Conservation (phyloP, 352 stramenopile species). For the Pythium brassicae region DNA sequence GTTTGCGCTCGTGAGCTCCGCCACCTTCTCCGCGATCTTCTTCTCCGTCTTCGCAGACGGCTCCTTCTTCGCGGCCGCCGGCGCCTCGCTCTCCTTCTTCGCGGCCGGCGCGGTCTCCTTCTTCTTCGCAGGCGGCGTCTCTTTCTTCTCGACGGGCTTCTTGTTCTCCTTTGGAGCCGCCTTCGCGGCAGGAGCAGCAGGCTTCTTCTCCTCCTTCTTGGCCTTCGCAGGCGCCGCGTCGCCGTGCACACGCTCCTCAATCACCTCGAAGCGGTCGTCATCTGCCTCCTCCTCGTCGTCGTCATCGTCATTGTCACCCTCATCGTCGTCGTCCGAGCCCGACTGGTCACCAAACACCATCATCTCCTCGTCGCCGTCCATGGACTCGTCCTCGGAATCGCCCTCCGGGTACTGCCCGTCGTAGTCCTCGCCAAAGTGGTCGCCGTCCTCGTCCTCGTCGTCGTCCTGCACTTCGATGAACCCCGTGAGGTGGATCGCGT, state of each 20-base stretch:
- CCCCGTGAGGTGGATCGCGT: slow-evolving; percentile 77
- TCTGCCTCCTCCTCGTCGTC: slow-evolving; percentile 23
- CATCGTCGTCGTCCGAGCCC: slow-evolving; percentile 37
- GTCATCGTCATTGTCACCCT: slow-evolving; percentile 44
- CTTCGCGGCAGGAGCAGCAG: slow-evolving; percentile 15
- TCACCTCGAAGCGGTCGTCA: slow-evolving; percentile 60
- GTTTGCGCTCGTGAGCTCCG: slow-evolving; percentile 32
- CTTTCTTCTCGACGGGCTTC: slow-evolving; percentile 20
- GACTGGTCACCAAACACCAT: slow-evolving; percentile 57
- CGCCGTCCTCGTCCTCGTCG: slow-evolving; percentile 60
- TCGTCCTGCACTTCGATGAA: slow-evolving; percentile 79
- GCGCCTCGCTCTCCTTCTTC: slow-evolving; percentile 33
- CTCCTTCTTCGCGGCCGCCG: slow-evolving; percentile 31
- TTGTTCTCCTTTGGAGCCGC: slow-evolving; percentile 21
- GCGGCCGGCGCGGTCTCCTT: slow-evolving; percentile 25
- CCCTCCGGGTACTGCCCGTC: slow-evolving; percentile 30
- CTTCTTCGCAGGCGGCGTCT: slow-evolving; percentile 25
- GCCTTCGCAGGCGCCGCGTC: slow-evolving; percentile 22
- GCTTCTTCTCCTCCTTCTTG: slow-evolving; percentile 18
- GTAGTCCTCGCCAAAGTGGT: slow-evolving; percentile 22
- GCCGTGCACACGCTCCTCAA: slow-evolving; percentile 66
- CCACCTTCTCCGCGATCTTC: slow-evolving; percentile 48
- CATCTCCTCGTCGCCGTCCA: slow-evolving; percentile 45
- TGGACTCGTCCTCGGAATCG: slow-evolving; percentile 35
- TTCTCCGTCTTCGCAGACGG: slow-evolving; percentile 41